Base-by-base conservation (phyloP, 768 basidiomycete species). In the Cystofilobasidium ferigula region DNA sequence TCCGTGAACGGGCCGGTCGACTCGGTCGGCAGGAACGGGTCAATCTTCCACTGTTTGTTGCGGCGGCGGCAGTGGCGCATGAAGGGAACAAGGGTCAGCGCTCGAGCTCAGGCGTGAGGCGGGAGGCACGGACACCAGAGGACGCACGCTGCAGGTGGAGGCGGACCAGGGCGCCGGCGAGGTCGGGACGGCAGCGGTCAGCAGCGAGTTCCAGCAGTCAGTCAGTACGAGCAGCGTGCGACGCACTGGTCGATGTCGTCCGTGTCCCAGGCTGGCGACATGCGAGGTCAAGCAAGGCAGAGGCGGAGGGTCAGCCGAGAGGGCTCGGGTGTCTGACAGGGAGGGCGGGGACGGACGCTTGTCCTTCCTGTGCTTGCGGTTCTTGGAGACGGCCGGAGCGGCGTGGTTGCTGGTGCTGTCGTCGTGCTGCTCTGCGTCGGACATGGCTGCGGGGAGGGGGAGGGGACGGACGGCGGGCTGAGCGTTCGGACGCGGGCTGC, bases 231-330 rank as follows among this genome's bases (percentile, higher is more conserved):
- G 10, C 40, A 13, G 51, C 5, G 26, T 42, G 2, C 22, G 10
- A 76, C 91, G 85, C 75, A 94, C 91, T 95, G 93, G 81, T 97
- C 89, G 77, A 97, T 91, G 72, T 95, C 94, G 76, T 97, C 93
- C 51, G 93, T 97, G 74, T 98, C 94, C 94, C 94, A 98, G 73
- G 93, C 94, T 97, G 69, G 54, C n/a, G n/a, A n/a, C n/a, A n/a
- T n/a, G 35, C 2, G 45, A 43, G 16, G 26, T 26, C 57, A 60
- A 30, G 13, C 24, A 26, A 48, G 16, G 7, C 1, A 36, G 34
- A 7, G 28, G 3, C 18, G n/a, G 13, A 22, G 8, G 34, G 45
- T 64, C 47, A 65, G 38, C n/a, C 24, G 18, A 22, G 36, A 2
- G 14, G 28, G 40, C 22, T 20, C 18, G 57, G n/a, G 35, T 18